Percentiles rank a stretch among this genome's conserved stretches.
phyloP scores from a whole-genome alignment of 2,329 filamentous ascomycete species.

The Phyllosticta capitalensis region DNA sequence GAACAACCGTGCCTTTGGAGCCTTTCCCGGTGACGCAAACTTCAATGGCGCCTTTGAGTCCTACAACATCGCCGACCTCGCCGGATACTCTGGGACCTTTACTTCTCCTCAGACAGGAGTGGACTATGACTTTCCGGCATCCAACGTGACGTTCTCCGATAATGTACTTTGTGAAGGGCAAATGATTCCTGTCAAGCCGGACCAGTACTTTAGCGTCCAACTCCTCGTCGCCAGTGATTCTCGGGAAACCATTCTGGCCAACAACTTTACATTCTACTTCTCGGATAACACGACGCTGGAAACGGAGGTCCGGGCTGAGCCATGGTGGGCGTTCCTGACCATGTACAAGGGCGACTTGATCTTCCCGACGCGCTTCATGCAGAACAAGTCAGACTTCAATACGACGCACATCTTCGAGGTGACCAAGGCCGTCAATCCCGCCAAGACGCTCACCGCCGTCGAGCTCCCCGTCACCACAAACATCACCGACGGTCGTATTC shows the following conservation, averaged over 20 bases:
- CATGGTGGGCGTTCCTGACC: conserved; percentile 37
- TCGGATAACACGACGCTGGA: conserved; percentile 31
- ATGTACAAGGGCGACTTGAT: conserved; percentile 40
- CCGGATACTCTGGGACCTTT: conserved; percentile 23
- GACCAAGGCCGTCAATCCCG: conserved; percentile 28
- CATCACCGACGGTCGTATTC: conserved; percentile 27
- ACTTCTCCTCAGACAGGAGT: conserved; percentile 34
- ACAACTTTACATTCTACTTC: conserved; percentile 36
- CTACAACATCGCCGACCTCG: conserved; percentile 28
- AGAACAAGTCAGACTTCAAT: conserved; percentile 34
- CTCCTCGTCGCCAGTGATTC: conserved; percentile 37
- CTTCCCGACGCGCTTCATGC: conserved; percentile 24
- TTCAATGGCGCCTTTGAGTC: conserved; percentile 36
- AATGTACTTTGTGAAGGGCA: conserved; percentile 38
- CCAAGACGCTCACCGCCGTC: conserved; percentile 32
- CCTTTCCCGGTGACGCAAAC: conserved; percentile 36
- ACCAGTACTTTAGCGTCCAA: conserved; percentile 34
- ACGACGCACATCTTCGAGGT: conserved; percentile 39
- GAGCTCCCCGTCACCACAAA: conserved; percentile 33
- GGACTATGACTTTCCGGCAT: conserved; percentile 31
- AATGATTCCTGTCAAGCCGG: conserved; percentile 24
- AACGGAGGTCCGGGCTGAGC: conserved; percentile 36
- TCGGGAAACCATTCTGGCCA: conserved; percentile 29
- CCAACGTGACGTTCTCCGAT: conserved; percentile 20
- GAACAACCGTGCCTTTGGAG: conserved; percentile 42